Conservation (phyloP, 768 basidiomycete species). For the Leccinum incarnatum region DNA sequence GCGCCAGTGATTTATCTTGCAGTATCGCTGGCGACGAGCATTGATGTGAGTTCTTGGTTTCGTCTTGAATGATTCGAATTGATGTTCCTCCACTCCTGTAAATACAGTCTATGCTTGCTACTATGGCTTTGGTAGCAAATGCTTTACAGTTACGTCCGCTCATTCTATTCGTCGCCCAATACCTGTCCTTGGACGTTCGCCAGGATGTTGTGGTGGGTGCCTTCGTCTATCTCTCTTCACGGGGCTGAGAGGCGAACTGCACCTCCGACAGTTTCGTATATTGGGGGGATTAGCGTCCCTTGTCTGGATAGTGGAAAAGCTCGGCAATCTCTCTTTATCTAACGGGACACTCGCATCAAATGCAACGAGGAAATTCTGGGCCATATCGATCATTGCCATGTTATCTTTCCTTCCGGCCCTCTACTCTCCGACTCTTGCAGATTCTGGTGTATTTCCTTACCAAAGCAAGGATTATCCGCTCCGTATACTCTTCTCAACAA, state of each 20-base stretch:
- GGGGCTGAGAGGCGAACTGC: constrained; percentile 2
- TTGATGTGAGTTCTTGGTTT: constrained; percentile 35
- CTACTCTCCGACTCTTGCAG: constrained; percentile 56
- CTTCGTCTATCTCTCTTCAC: neutral
- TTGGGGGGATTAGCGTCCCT: constrained; percentile 20
- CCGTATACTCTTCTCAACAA: constrained; percentile 63
- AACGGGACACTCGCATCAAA: neutral
- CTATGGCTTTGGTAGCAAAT: constrained; percentile 25
- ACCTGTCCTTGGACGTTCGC: constrained; percentile 20
- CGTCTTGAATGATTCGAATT: neutral
- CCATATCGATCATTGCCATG: constrained; percentile 26
- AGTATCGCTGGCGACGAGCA: constrained; percentile 42
- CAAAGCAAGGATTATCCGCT: constrained; percentile 52
- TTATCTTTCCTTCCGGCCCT: constrained; percentile 40
- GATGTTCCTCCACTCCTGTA: neutral
- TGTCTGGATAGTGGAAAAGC: constrained; percentile 12
- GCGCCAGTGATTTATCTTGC: constrained; percentile 55
- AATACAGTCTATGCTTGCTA: constrained; percentile 22
- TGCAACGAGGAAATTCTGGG: constrained; percentile 10
- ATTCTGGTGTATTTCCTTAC: constrained; percentile 50
- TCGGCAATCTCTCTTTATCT: neutral
- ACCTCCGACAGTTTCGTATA: constrained; percentile 20
- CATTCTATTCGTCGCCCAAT: constrained; percentile 9
- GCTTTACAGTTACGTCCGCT: constrained; percentile 27
- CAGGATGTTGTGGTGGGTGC: constrained; percentile 23